These are phyloP conservation scores for Mycena metata DNA, from an alignment of 768 basidiomycete species.

Conservation along the genomic window DNA sequence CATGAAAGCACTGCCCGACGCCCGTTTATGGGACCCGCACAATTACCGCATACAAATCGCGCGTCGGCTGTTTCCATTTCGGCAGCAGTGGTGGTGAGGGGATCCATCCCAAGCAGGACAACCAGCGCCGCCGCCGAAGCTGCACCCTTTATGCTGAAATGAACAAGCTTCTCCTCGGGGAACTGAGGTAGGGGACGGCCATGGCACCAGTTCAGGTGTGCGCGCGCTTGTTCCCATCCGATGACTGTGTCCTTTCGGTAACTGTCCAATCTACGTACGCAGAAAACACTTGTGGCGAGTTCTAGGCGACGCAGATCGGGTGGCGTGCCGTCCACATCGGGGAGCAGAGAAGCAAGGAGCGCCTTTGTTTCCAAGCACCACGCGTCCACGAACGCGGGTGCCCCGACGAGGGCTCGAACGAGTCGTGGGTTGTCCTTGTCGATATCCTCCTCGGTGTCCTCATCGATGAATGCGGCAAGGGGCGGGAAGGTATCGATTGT, in stretches of 20 bases:
- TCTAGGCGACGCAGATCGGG: background rate
- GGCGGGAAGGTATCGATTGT: conserved; percentile 16
- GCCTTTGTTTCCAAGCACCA: background rate
- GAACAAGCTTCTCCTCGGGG: background rate
- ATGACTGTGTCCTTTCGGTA: background rate
- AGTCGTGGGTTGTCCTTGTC: conserved; percentile 3
- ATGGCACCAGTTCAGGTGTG: background rate
- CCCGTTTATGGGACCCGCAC: background rate
- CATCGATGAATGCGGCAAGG: background rate
- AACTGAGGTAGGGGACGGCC: background rate
- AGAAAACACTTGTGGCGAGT: conserved; percentile 16
- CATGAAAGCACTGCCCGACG: background rate
- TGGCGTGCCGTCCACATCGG: background rate
- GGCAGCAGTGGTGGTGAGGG: background rate
- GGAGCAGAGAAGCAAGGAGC: background rate
- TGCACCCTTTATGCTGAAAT: background rate
- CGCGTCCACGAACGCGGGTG: conserved; percentile 10
- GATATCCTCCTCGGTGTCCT: background rate
- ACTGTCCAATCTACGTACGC: background rate
- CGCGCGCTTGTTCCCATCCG: conserved; percentile 15
- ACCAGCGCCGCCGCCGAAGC: background rate
- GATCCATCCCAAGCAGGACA: background rate
- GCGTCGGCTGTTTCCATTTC: background rate
- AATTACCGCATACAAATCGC: background rate
- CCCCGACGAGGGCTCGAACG: background rate